Evolutionary conservation across 2,329 filamentous ascomycete species (phyloP), one percentile per base, ranked within the genome.

Genomic region (Fusarium sp.): DNA sequence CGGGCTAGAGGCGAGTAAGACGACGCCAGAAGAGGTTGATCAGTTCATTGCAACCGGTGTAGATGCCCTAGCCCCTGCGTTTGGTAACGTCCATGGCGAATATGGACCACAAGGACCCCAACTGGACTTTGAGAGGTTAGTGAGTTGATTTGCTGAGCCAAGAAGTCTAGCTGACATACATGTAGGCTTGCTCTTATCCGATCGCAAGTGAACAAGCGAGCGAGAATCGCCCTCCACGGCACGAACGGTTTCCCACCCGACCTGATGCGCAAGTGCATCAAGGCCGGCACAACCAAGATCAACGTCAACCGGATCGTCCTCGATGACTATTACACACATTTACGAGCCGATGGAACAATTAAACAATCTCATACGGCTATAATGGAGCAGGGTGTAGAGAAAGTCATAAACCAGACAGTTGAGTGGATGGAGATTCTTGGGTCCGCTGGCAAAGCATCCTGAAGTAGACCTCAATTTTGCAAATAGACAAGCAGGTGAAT

Each of bases 11-110:
- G 76, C 85, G 67, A 53, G 79, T 76, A 63, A 93, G 68, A 93
- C 91, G 0, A 93, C 89, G 0, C 85, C 88, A 0, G 90, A 91
- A 68, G 87, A 93, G 79, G 90, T 89, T 11, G 83, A 88, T 67
- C 88, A 92, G 71, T 93, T 94, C 71, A 86, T 92, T 10, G 85
- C 82, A 2, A 92, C 90, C 9, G 91, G 91, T 0, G 91, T 94
- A 73, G 89, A 93, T 73, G 89, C 90, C 82, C 80, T 94, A 17
- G 92, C 92, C 3, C 92, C 91, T 1, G 90, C 90, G 1, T 92
- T 94, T 79, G 92, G 91, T 4, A 94, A 94, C 71, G 89, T 94
- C 43, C 92, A 94, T 79, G 91, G 91, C 8, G 87, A 90, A 71
- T 94, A 94, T 78, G 91, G 91, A 0, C 85, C 88, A 1, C 80